Conservation (phyloP, 2,329 filamentous ascomycete species). For the Aureobasidium sp. region DNA sequence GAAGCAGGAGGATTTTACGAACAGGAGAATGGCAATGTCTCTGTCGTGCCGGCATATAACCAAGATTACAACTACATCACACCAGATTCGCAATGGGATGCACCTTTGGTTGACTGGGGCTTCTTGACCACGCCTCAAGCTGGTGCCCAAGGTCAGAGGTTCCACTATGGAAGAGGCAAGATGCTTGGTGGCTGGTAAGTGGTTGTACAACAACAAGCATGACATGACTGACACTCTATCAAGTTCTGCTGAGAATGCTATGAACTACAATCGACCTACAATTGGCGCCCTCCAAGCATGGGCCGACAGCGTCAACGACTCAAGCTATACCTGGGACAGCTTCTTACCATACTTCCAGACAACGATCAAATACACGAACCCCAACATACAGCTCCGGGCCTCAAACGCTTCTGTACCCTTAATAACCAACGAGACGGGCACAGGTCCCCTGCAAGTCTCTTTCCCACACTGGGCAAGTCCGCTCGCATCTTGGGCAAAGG, state of each 20-base stretch:
- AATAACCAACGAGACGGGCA: slow-evolving; percentile 18
- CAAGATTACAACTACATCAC: slow-evolving; percentile 1
- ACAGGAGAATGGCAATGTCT: slow-evolving; percentile 20
- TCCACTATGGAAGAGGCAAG: slow-evolving; percentile 27
- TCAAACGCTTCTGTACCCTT: slow-evolving; percentile 24
- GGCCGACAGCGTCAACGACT: slow-evolving; percentile 32
- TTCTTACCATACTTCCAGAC: slow-evolving; percentile 22
- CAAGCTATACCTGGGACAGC: slow-evolving; percentile 26
- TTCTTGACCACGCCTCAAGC: slow-evolving; percentile 22
- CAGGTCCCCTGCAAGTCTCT: slow-evolving; percentile 27
- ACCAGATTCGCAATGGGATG: slow-evolving; percentile 15
- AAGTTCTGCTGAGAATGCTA: slow-evolving; percentile 21
- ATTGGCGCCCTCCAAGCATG: slow-evolving; percentile 28
- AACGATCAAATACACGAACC: slow-evolving; percentile 19
- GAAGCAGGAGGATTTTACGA: slow-evolving; percentile 24
- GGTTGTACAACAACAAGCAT: background rate
- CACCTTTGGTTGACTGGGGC: slow-evolving; percentile 26
- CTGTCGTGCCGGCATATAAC: slow-evolving; percentile 7
- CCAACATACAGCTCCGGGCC: slow-evolving; percentile 20
- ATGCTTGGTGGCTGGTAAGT: slow-evolving; percentile 22
- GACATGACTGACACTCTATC: background rate
- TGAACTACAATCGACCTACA: slow-evolving; percentile 27
- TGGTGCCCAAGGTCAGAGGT: background rate
- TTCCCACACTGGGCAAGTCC: slow-evolving; percentile 25
- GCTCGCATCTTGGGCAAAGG: slow-evolving; percentile 25